phyloP scores from a whole-genome alignment of 2,329 filamentous ascomycete genomes.

The Colletotrichum theobromicola region DNA sequence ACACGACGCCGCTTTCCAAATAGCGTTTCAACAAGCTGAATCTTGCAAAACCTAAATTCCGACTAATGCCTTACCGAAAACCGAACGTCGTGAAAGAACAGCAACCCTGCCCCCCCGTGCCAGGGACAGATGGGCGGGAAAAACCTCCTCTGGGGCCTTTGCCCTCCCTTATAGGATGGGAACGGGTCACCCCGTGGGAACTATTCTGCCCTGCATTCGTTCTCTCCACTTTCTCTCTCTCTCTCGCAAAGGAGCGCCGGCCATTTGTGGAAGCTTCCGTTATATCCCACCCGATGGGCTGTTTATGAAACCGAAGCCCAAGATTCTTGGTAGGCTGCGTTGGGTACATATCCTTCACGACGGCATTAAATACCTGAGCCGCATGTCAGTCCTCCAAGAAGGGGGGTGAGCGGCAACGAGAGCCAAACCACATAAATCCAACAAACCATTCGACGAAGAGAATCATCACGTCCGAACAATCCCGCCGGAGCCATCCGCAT shows the following conservation, averaged over 20 bases:
- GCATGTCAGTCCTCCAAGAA: too few species aligned
- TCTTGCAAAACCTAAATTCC: background rate
- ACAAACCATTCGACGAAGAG: too few species aligned
- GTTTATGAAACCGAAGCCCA: background rate
- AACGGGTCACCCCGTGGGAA: background rate
- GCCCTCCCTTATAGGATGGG: slow-evolving; percentile 7
- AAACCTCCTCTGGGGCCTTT: background rate
- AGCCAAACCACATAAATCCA: background rate
- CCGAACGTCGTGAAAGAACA: background rate
- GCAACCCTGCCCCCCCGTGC: background rate
- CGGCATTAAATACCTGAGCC: background rate
- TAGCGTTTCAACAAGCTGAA: background rate
- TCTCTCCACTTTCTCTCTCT: background rate
- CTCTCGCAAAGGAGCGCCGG: background rate
- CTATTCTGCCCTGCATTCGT: background rate
- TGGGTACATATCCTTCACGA: background rate
- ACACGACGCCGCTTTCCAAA: background rate
- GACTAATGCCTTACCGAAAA: background rate
- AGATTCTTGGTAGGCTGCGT: background rate
- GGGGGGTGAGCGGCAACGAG: background rate
- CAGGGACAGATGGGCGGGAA: background rate
- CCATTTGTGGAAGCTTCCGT: background rate
- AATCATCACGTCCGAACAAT: background rate
- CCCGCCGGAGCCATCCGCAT: background rate
- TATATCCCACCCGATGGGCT: background rate